Evolutionary conservation across 116 monocot genomes (phyloP), one percentile per base, ranked within the genome.

Genomic region (Posidonia oceanica): DNA sequence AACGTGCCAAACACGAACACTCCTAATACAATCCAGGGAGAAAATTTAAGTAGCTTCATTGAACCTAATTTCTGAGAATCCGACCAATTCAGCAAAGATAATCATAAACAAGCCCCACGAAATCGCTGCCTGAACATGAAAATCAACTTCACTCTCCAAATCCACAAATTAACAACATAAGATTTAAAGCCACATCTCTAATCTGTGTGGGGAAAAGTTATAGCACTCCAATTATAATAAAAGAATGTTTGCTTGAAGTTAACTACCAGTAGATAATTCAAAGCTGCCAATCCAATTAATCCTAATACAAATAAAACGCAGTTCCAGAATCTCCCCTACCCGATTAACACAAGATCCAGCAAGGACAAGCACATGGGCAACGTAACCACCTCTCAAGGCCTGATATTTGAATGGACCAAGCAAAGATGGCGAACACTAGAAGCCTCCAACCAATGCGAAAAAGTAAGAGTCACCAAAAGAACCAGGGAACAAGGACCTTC

Each of bases 11-110:
- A 13, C 13, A 77, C n/a, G 29, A 90, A 73, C 4, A 69, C 68
- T 6, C 42, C 0, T 5, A 82, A n/a, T 7, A 71, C 71, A 18
- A 74, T 52, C 80, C 74, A 82, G 37, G 84, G 81, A 48, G 90
- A 81, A 42, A 81, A 54, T 67, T 69, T 81, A 22, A 52, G 44
- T 36, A 83, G 20, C 80, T 67, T 81, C 83, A 83, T 79, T 39
- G 44, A 14, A 3, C 12, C 16, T 65, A 67, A 59, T 63, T 52
- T 63, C 11, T 13, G 36, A 15, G 11, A 11, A 6, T 14, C 14
- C 16, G 12, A 11, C 60, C 8, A 29, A 3, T 22, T 0, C 23
- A 13, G 14, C 14, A 61, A 12, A 61, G 36, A 36, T 29, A 21
- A 22, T 36, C 61, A 0, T 36, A 61, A 29, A 22, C 61, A 29